phyloP scores from a whole-genome alignment of 176 grass and related monocot genomes.

The Avena eriantha region DNA sequence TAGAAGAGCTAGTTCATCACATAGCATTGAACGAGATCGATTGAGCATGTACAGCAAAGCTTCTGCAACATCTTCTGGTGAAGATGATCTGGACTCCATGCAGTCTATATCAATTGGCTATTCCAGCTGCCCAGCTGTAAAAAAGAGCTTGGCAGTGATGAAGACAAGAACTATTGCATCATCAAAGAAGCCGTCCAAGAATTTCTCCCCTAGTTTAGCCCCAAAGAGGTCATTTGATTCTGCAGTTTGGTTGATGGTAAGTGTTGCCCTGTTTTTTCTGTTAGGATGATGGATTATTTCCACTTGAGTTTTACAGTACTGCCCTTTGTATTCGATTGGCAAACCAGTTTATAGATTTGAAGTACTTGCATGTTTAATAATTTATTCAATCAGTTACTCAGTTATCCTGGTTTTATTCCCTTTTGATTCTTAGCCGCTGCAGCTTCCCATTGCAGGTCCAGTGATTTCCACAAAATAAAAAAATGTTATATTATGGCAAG shows the following conservation, averaged over 20 bases:
- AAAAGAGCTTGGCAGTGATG: conserved; percentile 60
- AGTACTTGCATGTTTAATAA: neutral
- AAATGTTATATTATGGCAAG: conserved; percentile 19
- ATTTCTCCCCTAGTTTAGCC: conserved; percentile 60
- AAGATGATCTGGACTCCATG: conserved; percentile 87
- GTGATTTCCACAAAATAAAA: neutral
- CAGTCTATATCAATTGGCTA: conserved; percentile 57
- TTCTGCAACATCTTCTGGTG: conserved; percentile 71
- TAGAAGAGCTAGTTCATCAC: conserved; percentile 80
- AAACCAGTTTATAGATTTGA: conserved; percentile 8
- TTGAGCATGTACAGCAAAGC: conserved; percentile 72
- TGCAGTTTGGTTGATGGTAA: conserved; percentile 85
- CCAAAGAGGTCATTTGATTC: conserved; percentile 92
- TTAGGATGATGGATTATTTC: conserved; percentile 35
- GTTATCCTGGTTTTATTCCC: conserved; percentile 15
- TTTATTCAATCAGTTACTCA: conserved; percentile 5
- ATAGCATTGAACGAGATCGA: conserved; percentile 68
- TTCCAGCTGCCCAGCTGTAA: conserved; percentile 58
- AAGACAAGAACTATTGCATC: conserved; percentile 70
- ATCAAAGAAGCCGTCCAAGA: conserved; percentile 81
- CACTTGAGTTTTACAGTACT: neutral
- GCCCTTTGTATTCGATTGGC: neutral
- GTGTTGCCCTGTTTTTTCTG: conserved; percentile 34
- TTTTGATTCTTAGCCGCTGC: neutral
- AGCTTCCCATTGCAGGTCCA: neutral